phyloP scores from a whole-genome alignment of 371 early-diverging fungal species.

The Basidiobolus meristosporus region DNA sequence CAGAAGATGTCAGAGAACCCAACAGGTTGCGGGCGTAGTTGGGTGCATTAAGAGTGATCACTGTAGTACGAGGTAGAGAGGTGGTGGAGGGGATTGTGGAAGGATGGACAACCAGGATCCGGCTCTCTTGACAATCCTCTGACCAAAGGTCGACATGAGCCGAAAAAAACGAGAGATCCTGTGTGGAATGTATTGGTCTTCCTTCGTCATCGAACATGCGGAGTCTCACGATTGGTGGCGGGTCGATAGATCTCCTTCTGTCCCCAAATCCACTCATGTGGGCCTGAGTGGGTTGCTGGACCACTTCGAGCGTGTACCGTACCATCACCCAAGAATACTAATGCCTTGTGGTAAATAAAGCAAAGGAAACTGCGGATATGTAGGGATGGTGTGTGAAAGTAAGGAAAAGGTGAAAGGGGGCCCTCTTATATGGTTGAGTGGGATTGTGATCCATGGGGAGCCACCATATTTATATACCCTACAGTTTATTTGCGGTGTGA shows the following conservation, averaged over 20 bases:
- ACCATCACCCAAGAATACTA: too few relatives aligned
- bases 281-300: conserved; percentile 63
- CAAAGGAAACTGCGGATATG: too few relatives aligned
- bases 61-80: too few relatives aligned
- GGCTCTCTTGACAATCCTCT: conserved; percentile 15
- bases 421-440: too few relatives aligned
- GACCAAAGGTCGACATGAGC: conserved; percentile 29
- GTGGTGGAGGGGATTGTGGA: too few relatives aligned
- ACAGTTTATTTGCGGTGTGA: too few relatives aligned
- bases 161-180: background rate
- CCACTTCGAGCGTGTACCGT: too few relatives aligned
- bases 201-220: conserved; percentile 10
- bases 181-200: background rate
- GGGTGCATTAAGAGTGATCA: conserved; percentile 15
- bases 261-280: conserved; percentile 76
- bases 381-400: too few relatives aligned
- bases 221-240: conserved; percentile 26
- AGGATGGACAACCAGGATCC: conserved; percentile 27
- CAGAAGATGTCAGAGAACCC: conserved; percentile 48
- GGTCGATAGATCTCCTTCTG: conserved; percentile 32
- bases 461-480: too few relatives aligned
- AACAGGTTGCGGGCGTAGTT: conserved; percentile 38
- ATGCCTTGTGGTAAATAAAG: too few relatives aligned
- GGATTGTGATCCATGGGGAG: too few relatives aligned
- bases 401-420: too few relatives aligned